Conservation (phyloP, 2,329 filamentous ascomycete species). For the Zymoseptoria crescenta region DNA sequence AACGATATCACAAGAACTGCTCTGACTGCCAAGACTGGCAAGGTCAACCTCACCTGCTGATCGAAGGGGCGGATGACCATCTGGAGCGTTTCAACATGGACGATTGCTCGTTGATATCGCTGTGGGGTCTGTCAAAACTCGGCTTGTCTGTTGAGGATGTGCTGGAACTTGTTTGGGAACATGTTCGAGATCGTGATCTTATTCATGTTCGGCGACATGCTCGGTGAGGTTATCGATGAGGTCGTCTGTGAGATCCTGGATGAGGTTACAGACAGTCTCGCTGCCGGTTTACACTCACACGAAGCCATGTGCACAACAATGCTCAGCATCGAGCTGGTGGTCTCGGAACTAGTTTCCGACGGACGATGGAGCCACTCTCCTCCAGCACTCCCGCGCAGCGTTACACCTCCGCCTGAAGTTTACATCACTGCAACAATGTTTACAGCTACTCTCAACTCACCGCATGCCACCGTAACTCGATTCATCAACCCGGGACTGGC, state of each 20-base stretch:
- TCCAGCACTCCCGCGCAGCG: neutral
- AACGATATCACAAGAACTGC: neutral
- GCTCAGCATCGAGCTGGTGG: neutral
- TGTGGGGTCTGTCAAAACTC: no score
- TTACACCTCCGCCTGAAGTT: neutral
- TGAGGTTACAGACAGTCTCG: neutral
- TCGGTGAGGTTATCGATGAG: neutral
- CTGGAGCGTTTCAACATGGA: neutral
- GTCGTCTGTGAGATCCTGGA: neutral
- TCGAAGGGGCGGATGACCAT: neutral
- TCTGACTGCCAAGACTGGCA: neutral
- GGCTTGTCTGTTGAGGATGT: neutral
- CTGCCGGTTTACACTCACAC: no score
- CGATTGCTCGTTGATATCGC: neutral
- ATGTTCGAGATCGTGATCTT: no score
- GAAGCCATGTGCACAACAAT: neutral
- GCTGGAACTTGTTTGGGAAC: neutral
- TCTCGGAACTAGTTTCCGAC: neutral
- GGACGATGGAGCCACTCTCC: neutral
- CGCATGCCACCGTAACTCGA: no score
- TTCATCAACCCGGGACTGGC: no score
- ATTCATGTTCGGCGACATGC: no score
- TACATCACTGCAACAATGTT: neutral
- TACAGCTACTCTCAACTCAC: no score
- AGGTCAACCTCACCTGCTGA: neutral